phyloP scores from a whole-genome alignment of 441 rosid genomes.

The Bocquillonia castaneifolia region DNA sequence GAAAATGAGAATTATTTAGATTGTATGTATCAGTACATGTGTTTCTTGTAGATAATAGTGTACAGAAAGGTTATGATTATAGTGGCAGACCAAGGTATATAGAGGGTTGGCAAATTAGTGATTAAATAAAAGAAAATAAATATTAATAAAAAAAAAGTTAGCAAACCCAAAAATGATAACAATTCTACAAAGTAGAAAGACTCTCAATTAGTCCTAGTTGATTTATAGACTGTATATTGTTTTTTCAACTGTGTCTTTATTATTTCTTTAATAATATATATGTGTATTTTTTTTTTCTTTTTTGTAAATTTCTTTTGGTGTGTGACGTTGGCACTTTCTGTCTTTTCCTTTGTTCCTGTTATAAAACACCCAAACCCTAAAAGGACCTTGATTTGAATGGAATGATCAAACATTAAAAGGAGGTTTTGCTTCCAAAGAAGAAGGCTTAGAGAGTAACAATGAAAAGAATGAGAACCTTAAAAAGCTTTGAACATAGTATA shows the following conservation, averaged over 20 bases:
- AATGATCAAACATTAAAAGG: constrained; percentile 34
- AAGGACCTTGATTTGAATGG: constrained; percentile 43
- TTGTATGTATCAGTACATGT: constrained; percentile 21
- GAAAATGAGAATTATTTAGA: constrained; percentile 21
- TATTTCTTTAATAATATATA: constrained; percentile 19
- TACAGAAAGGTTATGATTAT: constrained; percentile 51
- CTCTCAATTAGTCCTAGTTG: constrained; percentile 27
- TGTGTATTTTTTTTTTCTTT: neutral
- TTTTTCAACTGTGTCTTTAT: constrained; percentile 18
- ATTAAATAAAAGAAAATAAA: constrained; percentile 1
- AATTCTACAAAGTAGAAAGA: constrained; percentile 22
- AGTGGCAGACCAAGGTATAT: constrained; percentile 42
- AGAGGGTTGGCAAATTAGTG: constrained; percentile 24
- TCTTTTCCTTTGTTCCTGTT: constrained; percentile 41
- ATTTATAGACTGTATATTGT: constrained; percentile 22
- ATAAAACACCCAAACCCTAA: constrained; percentile 63
- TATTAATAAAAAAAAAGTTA: constrained; percentile 13
- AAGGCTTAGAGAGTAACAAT: constrained; percentile 12
- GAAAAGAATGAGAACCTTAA: constrained; percentile 22
- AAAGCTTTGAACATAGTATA: constrained; percentile 18
- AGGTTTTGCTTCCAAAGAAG: constrained; percentile 20
- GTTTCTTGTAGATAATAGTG: constrained; percentile 33
- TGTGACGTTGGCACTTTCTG: constrained; percentile 44
- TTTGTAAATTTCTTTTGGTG: constrained; percentile 17
- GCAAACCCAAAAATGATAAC: constrained; percentile 18